phyloP scores from a whole-genome alignment of 176 grass and related monocot genomes.

The Poa annua region DNA sequence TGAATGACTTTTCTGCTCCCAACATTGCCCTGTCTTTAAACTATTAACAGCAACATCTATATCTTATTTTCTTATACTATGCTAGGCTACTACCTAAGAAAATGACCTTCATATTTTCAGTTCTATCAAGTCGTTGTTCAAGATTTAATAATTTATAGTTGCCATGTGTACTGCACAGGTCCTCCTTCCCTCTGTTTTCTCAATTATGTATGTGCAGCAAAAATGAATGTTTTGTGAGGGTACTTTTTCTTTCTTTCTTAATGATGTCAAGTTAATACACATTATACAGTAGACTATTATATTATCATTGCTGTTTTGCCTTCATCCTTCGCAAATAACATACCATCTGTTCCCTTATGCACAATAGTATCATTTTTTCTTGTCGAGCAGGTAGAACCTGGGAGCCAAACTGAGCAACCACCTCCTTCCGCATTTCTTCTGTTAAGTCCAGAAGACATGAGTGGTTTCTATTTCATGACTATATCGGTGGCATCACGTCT shows the following conservation, averaged over 20 bases:
- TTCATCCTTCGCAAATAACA: not conserved
- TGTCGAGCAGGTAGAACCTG: slow-evolving; percentile 85
- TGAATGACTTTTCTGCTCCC: slow-evolving; percentile 11
- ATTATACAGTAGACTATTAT: not conserved
- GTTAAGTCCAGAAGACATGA: slow-evolving; percentile 78
- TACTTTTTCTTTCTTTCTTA: not conserved
- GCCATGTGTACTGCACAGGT: not conserved
- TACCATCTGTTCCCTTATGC: not conserved
- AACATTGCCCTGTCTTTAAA: slow-evolving; percentile 14
- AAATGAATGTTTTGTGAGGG: slow-evolving; percentile 11
- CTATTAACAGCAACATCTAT: slow-evolving; percentile 28
- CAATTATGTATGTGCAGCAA: not conserved
- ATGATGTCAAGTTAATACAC: not conserved
- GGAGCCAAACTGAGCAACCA: slow-evolving; percentile 97
- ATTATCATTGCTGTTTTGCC: slow-evolving; percentile 13
- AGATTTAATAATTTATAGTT: not conserved
- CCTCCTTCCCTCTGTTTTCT: not conserved
- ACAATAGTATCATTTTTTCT: slow-evolving; percentile 7
- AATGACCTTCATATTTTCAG: slow-evolving; percentile 4
- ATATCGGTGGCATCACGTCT: slow-evolving; percentile 89
- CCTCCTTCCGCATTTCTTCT: slow-evolving; percentile 90
- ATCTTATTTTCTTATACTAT: slow-evolving; percentile 31
- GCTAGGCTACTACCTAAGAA: slow-evolving; percentile 17
- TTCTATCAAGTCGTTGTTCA: not conserved
- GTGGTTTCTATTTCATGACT: slow-evolving; percentile 82